Percentiles rank a stretch among this genome's conserved stretches.
These are phyloP conservation scores for Scedosporium dehoogii DNA, from an alignment of 2,329 filamentous ascomycete genomes.

Conservation along the genomic window DNA sequence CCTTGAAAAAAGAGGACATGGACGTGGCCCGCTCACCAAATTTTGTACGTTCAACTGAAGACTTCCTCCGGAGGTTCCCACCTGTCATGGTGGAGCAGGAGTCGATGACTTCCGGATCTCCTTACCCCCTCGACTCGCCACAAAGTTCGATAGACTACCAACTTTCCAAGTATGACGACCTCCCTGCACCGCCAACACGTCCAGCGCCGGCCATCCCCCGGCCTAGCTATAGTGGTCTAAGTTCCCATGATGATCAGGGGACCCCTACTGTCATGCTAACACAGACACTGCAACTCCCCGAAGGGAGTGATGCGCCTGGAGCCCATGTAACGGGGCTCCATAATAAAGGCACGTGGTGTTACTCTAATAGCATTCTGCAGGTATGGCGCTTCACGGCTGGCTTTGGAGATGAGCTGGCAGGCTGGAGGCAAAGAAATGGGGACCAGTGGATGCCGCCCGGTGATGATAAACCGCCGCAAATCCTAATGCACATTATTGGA, in stretches of 20 bases:
- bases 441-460: constrained; percentile 57
- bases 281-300: constrained; percentile 16
- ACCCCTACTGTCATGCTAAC: constrained; percentile 14
- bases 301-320: constrained; percentile 8
- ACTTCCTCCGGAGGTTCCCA: constrained; percentile 75
- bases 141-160: background rate
- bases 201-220: constrained; percentile 59
- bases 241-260: constrained; percentile 6
- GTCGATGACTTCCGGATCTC: constrained; percentile 40
- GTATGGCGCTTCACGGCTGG: constrained; percentile 64
- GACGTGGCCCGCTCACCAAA: constrained; percentile 35
- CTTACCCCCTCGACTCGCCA: constrained; percentile 13
- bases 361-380: constrained; percentile 87
- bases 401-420: constrained; percentile 56
- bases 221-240: constrained; percentile 71
- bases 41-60: constrained; percentile 65
- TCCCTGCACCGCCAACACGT: constrained; percentile 50
- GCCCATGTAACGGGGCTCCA: constrained; percentile 45
- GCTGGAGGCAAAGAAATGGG: constrained; percentile 47
- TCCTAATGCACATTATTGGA: constrained; percentile 50
- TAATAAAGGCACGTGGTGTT: constrained; percentile 79
- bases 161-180: constrained; percentile 12
- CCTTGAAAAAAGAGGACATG: constrained; percentile 54
- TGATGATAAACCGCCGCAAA: constrained; percentile 46
- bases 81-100: constrained; percentile 53